These are phyloP conservation scores for Alternaria brassicae DNA, from an alignment of 2,329 filamentous ascomycete genomes.

Conservation along the genomic window DNA sequence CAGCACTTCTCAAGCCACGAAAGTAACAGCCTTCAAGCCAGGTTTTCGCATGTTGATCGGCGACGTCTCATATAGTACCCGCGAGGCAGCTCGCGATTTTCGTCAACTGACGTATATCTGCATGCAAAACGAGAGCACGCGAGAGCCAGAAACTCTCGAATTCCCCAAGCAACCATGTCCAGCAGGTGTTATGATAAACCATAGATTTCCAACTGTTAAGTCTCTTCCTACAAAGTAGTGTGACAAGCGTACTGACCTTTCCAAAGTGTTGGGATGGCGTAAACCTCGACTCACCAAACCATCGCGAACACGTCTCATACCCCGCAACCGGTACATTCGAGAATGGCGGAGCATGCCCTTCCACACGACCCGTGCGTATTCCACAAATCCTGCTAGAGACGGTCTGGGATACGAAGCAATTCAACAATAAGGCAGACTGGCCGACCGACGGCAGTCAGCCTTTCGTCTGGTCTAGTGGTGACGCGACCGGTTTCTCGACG, in stretches of 20 bases:
- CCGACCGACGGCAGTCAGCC: conserved; percentile 41
- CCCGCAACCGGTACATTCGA: conserved; percentile 41
- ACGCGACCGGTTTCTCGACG: conserved; percentile 35
- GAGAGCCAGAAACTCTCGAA: conserved; percentile 32
- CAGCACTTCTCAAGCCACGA: conserved; percentile 40
- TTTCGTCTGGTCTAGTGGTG: conserved; percentile 43
- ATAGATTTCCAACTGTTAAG: conserved; percentile 31
- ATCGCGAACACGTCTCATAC: conserved; percentile 38
- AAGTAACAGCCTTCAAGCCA: conserved; percentile 53
- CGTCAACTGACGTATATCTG: conserved; percentile 39
- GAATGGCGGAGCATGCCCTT: conserved; percentile 37
- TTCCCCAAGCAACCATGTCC: conserved; percentile 36
- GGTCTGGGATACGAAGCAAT: conserved; percentile 42
- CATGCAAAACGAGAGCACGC: conserved; percentile 39
- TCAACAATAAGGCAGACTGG: conserved; percentile 46
- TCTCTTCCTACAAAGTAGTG: not conserved
- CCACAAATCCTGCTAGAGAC: conserved; percentile 45
- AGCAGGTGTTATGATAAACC: conserved; percentile 38
- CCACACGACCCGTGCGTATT: conserved; percentile 36
- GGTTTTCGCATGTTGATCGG: conserved; percentile 58
- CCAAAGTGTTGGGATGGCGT: conserved; percentile 35
- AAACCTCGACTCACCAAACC: conserved; percentile 37
- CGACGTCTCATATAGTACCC: conserved; percentile 38
- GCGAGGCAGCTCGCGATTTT: conserved; percentile 33
- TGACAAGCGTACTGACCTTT: not conserved